Evolutionary conservation across 176 grass and related monocot species (phyloP), one percentile per base, ranked within the genome.

Genomic region (Cenchrus fungigraminus): DNA sequence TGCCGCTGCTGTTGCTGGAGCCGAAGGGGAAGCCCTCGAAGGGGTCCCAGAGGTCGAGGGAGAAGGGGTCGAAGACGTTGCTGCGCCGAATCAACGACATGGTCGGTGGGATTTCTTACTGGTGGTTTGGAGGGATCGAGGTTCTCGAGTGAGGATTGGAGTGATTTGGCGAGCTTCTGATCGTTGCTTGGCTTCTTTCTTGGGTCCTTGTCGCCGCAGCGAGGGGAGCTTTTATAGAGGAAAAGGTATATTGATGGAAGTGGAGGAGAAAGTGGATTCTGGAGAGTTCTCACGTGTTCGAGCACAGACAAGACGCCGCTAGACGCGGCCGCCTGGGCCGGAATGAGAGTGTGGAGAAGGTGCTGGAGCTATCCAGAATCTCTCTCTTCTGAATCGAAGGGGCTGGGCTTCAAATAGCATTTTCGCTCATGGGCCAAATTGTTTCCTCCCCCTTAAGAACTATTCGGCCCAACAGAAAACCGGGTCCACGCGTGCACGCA

Each of bases 61-160:
- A 95, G 82, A 95, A 92, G 73, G 93, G 93, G 62, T 95, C 93
- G 82, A 92, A 95, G 66, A 95, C 57, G 90, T 87, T 92, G 86
- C 88, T 84, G 77, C 88, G 91, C 68, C 91, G 84, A 56, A 87
- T 84, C 62, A 92, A 80, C 68, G 91, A 89, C 91, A 92, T 92
- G 12, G 55, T 65, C 53, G 69, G 2, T 53, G 22, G 40, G 65
- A 55, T 43, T 19, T 70, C 55, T 19, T 2, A 7, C 1, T 15
- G 6, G 2, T 15, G 25, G 17, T 20, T 17, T 3, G 15, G n/a
- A 14, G 14, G 8, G 65, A 65, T 37, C 16, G 47, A 65, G 6
- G n/a, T 8, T 15, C n/a, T 59, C 17, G 22, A 2, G 12, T 13
- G 19, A 49, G 42, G 12, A 5, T 7, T 20, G 71, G 71, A 28